Percentiles rank a stretch among this genome's conserved stretches.
phyloP scores from a whole-genome alignment of 2,329 filamentous ascomycete genomes.

The Stemphylium beticola region DNA sequence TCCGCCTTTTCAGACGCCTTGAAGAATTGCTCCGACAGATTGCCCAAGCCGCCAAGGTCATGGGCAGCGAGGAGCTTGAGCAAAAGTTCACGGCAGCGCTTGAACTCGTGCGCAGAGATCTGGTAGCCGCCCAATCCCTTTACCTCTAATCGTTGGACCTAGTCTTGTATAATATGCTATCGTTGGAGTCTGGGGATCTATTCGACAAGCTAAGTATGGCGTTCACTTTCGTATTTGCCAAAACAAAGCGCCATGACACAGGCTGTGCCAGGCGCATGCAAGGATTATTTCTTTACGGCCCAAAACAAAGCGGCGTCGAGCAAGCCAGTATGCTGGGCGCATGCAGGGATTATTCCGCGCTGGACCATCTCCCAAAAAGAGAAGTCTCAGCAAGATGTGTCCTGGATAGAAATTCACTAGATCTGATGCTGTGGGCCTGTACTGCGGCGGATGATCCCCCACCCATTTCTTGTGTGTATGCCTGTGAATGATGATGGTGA shows the following conservation, averaged over 20 bases:
- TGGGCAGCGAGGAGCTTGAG: slow-evolving; percentile 94
- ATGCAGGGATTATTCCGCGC: slow-evolving; percentile 27
- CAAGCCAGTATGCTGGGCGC: slow-evolving; percentile 20
- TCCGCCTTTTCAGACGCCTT: slow-evolving; percentile 91
- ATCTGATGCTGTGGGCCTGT: slow-evolving; percentile 25
- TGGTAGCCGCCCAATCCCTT: slow-evolving; percentile 92
- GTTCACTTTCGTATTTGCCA: slow-evolving; percentile 19
- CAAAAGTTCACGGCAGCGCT: slow-evolving; percentile 89
- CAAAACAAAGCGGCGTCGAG: slow-evolving; percentile 20
- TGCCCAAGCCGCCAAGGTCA: slow-evolving; percentile 93
- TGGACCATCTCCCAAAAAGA: slow-evolving; percentile 10
- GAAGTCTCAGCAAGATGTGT: slow-evolving; percentile 21
- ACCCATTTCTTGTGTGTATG: not conserved
- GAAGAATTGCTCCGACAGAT: slow-evolving; percentile 95
- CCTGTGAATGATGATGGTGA: not conserved
- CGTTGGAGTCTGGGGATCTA: slow-evolving; percentile 12
- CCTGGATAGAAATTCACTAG: slow-evolving; percentile 42
- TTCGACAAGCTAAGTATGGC: slow-evolving; percentile 25
- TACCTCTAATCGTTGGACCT: slow-evolving; percentile 64
- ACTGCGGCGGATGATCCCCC: slow-evolving; percentile 34
- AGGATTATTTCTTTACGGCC: slow-evolving; percentile 22
- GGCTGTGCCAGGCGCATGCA: slow-evolving; percentile 12
- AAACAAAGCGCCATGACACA: slow-evolving; percentile 12
- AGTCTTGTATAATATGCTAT: slow-evolving; percentile 23
- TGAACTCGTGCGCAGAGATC: slow-evolving; percentile 85